Evolutionary conservation across 306 rosid species (phyloP).

Genomic region (Pterocarpus macrocarpus): DNA sequence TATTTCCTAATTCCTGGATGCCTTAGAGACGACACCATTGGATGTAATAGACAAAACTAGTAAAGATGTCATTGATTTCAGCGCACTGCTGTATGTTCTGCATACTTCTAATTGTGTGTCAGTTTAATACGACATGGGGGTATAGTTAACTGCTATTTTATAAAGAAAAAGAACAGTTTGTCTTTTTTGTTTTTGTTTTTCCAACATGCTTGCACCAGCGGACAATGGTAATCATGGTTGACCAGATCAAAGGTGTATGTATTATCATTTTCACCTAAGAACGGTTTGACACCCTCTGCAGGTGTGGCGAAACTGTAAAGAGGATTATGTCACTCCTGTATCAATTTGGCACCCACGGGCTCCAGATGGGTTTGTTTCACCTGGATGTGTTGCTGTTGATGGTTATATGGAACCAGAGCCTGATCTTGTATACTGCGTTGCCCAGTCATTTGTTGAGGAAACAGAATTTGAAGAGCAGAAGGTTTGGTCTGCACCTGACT

Average conservation of each 20-base stretch:
- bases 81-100: not conserved
- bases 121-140: not conserved
- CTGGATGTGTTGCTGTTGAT: constrained; percentile 83
- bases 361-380: constrained; percentile 90
- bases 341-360: constrained; percentile 97
- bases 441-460: constrained; percentile 82
- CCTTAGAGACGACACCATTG: not conserved
- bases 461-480: constrained; percentile 81
- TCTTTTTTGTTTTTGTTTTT: constrained; percentile 10
- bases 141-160: not conserved
- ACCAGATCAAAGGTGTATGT: constrained; percentile 17
- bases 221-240: constrained; percentile 3
- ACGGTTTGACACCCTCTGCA: constrained; percentile 46
- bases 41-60: constrained; percentile 1
- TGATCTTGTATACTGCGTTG: constrained; percentile 71
- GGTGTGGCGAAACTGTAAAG: constrained; percentile 96
- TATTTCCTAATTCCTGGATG: not conserved
- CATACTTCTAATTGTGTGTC: not conserved
- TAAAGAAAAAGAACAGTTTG: constrained; percentile 16
- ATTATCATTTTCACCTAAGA: constrained; percentile 22
- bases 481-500: constrained; percentile 86
- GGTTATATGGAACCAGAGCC: constrained; percentile 78
- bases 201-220: constrained; percentile 27
- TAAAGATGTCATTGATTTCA: constrained; percentile 23
- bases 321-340: constrained; percentile 72